Percentiles rank a stretch among this genome's conserved stretches.
phyloP scores from a whole-genome alignment of 192 early-diverging fungal genomes.

The Martensiomyces pterosporus region DNA sequence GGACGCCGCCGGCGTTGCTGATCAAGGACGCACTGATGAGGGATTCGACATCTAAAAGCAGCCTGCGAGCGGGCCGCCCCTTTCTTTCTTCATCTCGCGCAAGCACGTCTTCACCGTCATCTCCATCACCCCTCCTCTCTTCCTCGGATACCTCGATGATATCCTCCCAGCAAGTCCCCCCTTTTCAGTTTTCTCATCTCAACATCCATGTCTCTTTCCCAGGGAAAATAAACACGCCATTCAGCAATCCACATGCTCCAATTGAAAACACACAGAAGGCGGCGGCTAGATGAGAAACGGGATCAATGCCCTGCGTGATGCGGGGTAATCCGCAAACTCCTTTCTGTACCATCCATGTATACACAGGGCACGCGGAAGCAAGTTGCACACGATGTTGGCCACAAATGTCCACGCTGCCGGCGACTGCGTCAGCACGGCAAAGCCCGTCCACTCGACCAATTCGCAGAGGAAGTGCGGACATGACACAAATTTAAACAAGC shows the following conservation, averaged over 20 bases:
- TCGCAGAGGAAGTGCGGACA: conserved; percentile 52
- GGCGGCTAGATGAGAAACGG: conserved; percentile 45
- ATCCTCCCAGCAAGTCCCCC: no score
- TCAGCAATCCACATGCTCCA: no score
- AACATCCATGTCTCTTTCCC: no score
- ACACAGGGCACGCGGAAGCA: conserved; percentile 39
- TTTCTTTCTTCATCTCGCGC: no score
- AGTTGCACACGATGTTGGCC: conserved; percentile 24
- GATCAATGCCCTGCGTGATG: conserved; percentile 32
- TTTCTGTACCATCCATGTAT: conserved; percentile 42
- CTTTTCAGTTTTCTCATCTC: no score
- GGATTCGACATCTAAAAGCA: background rate
- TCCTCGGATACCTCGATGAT: no score
- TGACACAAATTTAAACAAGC: conserved; percentile 38
- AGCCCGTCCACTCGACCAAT: conserved; percentile 44
- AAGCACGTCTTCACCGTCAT: no score
- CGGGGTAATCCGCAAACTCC: conserved; percentile 37
- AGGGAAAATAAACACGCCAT: no score
- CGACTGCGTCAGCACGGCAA: conserved; percentile 29
- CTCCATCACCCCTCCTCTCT: no score
- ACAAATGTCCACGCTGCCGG: conserved; percentile 48
- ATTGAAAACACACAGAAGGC: no score
- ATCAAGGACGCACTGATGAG: background rate
- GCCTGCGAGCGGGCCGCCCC: no score
- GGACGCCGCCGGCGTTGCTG: no score